phyloP scores from a whole-genome alignment of 2,329 filamentous ascomycete genomes.

The Ophiostoma tasmaniense region DNA sequence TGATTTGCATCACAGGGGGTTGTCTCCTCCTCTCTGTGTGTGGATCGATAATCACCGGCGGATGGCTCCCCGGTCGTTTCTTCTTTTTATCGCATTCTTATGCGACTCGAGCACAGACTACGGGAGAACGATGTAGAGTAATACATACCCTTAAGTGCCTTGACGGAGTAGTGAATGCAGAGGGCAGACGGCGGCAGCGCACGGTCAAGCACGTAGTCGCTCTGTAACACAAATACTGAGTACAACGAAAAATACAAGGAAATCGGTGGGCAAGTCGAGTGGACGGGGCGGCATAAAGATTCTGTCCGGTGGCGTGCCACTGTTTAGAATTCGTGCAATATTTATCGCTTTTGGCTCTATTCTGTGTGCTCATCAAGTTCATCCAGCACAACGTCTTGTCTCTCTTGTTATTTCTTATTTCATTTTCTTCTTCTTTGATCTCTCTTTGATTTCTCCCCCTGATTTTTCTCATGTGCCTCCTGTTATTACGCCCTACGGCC shows the following conservation, averaged over 20 bases:
- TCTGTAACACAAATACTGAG: too few relatives aligned
- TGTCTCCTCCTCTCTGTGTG: neutral
- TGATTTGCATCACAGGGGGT: neutral
- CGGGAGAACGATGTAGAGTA: neutral
- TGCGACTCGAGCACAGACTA: neutral
- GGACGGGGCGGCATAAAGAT: neutral
- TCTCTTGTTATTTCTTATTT: neutral
- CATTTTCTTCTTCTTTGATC: too few relatives aligned
- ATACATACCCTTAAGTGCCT: too few relatives aligned
- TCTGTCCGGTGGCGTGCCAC: neutral
- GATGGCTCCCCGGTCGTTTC: neutral
- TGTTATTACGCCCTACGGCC: neutral
- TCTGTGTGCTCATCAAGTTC: neutral
- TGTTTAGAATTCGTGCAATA: neutral
- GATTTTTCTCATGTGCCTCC: neutral
- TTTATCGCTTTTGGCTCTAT: neutral
- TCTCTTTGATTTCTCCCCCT: too few relatives aligned
- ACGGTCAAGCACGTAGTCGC: neutral
- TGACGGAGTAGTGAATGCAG: too few relatives aligned
- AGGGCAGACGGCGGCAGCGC: too few relatives aligned
- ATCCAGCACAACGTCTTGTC: neutral
- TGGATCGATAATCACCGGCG: neutral
- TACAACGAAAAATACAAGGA: too few relatives aligned
- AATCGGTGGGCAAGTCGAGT: too few relatives aligned
- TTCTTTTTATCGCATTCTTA: constrained; percentile 1